Conservation (phyloP, 345 rosid species). For the Cardiospermum halicacabum region DNA sequence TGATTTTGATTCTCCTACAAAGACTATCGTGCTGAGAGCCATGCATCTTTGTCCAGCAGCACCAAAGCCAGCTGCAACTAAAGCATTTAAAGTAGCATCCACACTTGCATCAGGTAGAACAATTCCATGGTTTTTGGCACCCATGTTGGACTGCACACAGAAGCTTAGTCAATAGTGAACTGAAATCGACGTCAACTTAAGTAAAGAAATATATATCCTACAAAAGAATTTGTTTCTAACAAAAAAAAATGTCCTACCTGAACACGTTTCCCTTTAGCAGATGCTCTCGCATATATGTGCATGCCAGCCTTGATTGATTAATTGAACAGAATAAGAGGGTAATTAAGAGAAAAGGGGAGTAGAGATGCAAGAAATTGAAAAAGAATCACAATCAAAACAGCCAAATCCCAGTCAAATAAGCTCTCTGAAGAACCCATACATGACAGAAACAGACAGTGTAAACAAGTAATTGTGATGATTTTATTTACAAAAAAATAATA, state of each 20-base stretch:
- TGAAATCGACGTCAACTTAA: slow-evolving; percentile 7
- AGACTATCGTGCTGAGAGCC: slow-evolving; percentile 92
- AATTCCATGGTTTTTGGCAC: slow-evolving; percentile 93
- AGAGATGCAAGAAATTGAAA: not conserved
- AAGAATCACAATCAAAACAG: not conserved
- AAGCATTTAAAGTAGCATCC: slow-evolving; percentile 78
- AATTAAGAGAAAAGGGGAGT: not conserved
- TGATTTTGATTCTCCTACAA: slow-evolving; percentile 71
- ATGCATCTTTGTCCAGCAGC: slow-evolving; percentile 99
- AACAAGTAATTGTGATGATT: not conserved
- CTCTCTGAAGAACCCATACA: not conserved
- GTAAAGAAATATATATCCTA: slow-evolving; percentile 1
- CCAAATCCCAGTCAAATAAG: not conserved
- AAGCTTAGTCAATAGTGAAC: slow-evolving; percentile 17
- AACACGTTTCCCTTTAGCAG: slow-evolving; percentile 93
- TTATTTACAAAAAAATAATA: too few relatives aligned
- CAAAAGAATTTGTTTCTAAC: not conserved
- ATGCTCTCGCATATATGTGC: slow-evolving; percentile 90
- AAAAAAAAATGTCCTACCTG: slow-evolving; percentile 46
- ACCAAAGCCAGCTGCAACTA: slow-evolving; percentile 96
- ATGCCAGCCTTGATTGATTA: slow-evolving; percentile 70
- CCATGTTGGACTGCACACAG: slow-evolving; percentile 85
- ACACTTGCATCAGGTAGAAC: slow-evolving; percentile 79
- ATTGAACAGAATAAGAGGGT: not conserved
- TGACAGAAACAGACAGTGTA: not conserved